Evolutionary conservation across 2,329 filamentous ascomycete species (phyloP).

Genomic region (Xylariaceae sp.): DNA sequence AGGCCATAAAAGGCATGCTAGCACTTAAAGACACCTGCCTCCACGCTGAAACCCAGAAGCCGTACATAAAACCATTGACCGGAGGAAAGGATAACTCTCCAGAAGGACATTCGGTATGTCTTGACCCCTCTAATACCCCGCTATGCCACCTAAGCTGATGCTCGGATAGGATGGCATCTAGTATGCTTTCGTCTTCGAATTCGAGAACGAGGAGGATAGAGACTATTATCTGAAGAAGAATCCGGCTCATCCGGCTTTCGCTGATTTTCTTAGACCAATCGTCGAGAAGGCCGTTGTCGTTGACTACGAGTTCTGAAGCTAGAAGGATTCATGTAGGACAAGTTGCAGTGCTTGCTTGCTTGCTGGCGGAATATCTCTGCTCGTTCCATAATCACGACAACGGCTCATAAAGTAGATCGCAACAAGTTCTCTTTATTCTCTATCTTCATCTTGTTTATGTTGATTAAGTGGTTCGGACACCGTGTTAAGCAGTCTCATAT

Average conservation of each 20-base stretch:
- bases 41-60: constrained; percentile 52
- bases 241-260: constrained; percentile 36
- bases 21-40: constrained; percentile 55
- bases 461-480: no score
- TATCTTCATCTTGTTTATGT: no score
- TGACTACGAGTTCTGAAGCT: constrained; percentile 30
- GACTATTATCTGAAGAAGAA: constrained; percentile 42
- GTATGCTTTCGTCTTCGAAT: constrained; percentile 42
- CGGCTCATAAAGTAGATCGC: no score
- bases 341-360: no score
- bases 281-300: constrained; percentile 38
- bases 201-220: constrained; percentile 37
- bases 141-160: no score
- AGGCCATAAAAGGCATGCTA: constrained; percentile 42
- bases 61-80: constrained; percentile 57
- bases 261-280: constrained; percentile 28
- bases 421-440: no score
- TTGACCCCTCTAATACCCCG: background rate
- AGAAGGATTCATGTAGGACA: no score
- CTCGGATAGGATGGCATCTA: constrained; percentile 38
- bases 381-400: no score
- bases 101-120: constrained; percentile 55
- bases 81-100: constrained; percentile 61
- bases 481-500: no score
- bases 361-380: no score